A percentile compares a stretch with the other conserved stretches of the same genome.
phyloP scores from a whole-genome alignment of 2,329 filamentous ascomycete genomes.

The Fusarium keratoplasticum region DNA sequence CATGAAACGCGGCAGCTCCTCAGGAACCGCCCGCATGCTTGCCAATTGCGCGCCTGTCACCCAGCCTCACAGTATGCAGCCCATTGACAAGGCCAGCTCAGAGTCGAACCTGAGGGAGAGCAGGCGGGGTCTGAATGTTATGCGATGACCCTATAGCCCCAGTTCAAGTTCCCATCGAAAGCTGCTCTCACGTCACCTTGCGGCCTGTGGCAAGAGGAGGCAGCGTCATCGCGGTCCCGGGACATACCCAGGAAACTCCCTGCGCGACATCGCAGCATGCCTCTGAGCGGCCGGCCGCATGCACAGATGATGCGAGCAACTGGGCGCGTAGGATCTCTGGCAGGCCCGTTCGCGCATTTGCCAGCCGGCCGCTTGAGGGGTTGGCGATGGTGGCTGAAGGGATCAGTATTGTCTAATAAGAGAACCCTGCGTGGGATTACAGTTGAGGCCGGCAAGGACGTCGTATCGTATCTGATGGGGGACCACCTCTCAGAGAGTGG shows the following conservation, averaged over 20 bases:
- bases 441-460: not conserved
- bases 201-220: conserved; percentile 19
- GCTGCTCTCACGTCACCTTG: conserved; percentile 32
- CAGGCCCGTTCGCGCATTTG: conserved; percentile 35
- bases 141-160: conserved; percentile 25
- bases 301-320: conserved; percentile 39
- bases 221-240: conserved; percentile 28
- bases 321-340: conserved; percentile 27
- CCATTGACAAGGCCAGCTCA: not conserved
- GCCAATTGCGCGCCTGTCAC: conserved; percentile 1
- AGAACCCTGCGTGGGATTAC: conserved; percentile 15
- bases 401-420: conserved; percentile 17
- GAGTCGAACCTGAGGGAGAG: conserved; percentile 6
- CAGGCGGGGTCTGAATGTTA: conserved; percentile 31
- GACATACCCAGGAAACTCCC: conserved; percentile 34
- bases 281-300: conserved; percentile 27
- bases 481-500: not conserved
- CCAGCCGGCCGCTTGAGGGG: conserved; percentile 19
- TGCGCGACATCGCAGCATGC: conserved; percentile 35
- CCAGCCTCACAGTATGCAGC: conserved; percentile 25
- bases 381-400: conserved; percentile 31
- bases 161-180: conserved; percentile 11
- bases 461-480: not conserved
- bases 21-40: conserved; percentile 12
- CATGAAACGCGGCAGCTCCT: conserved; percentile 37